Evolutionary conservation across 176 grass and related monocot species (phyloP).

Genomic region (Juncus inflexus): DNA sequence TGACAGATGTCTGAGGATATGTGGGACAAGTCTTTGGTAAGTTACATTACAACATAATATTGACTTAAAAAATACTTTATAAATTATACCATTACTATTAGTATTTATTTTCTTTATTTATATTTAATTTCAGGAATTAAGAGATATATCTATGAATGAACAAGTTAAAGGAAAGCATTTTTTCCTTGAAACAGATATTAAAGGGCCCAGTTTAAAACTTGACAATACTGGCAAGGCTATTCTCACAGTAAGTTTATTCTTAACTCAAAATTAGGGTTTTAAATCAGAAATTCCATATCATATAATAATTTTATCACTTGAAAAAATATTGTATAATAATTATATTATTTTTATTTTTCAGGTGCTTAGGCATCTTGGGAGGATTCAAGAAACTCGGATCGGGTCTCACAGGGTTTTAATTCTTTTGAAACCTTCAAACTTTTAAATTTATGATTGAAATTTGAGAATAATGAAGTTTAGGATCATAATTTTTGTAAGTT

Average conservation of each 20-base stretch:
- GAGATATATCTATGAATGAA: constrained; percentile 52
- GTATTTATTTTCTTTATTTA: not conserved
- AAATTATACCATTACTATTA: constrained; percentile 1
- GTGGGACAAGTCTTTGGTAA: constrained; percentile 85
- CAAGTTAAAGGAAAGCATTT: constrained; percentile 86
- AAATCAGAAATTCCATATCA: not conserved
- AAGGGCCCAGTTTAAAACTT: constrained; percentile 87
- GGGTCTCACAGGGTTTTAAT: constrained; percentile 77
- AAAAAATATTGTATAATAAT: too few relatives aligned
- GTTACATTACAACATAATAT: constrained; percentile 13
- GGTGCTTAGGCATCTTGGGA: constrained; percentile 93
- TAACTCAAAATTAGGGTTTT: not conserved
- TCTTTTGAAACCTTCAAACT: constrained; percentile 40
- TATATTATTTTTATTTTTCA: constrained; percentile 22
- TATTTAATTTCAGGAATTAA: constrained; percentile 60
- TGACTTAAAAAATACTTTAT: constrained; percentile 8
- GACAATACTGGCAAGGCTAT: constrained; percentile 90
- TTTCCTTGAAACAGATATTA: constrained; percentile 90
- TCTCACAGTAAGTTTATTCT: constrained; percentile 55
- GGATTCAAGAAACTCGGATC: constrained; percentile 65
- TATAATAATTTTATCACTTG: not conserved
- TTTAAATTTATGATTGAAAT: too few relatives aligned
- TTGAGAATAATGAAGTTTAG: too few relatives aligned
- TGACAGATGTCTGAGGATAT: constrained; percentile 70
- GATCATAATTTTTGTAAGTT: too few relatives aligned